These are phyloP conservation scores for Venturia pyrina DNA, from an alignment of 2,329 filamentous ascomycete species.

Conservation along the genomic window DNA sequence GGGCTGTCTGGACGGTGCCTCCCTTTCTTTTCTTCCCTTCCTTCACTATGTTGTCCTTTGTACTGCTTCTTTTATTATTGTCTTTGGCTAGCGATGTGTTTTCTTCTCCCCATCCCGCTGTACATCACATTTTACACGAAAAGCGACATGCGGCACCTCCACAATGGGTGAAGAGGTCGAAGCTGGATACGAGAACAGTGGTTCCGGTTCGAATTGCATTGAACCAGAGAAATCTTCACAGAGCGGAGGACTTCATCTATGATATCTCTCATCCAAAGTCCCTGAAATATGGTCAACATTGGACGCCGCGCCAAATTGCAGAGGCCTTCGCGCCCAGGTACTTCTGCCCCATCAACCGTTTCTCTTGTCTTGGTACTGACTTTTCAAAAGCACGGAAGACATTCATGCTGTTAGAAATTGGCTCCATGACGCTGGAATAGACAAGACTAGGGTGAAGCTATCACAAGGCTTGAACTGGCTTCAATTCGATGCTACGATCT, in stretches of 20 bases:
- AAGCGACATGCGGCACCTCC: constrained; percentile 18
- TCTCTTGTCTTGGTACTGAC: background rate
- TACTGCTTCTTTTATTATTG: background rate
- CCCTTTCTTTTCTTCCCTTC: background rate
- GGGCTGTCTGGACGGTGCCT: constrained; percentile 9
- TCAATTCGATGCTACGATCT: constrained; percentile 28
- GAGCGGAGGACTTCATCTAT: constrained; percentile 17
- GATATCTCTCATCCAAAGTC: constrained; percentile 21
- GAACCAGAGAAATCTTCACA: constrained; percentile 18
- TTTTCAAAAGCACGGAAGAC: constrained; percentile 15
- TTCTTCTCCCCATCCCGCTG: background rate
- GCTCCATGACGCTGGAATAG: constrained; percentile 19
- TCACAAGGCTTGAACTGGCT: constrained; percentile 23
- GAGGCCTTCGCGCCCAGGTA: constrained; percentile 20
- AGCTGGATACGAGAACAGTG: constrained; percentile 15
- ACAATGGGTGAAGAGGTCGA: constrained; percentile 17
- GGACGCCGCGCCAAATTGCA: constrained; percentile 19
- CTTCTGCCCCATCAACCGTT: background rate
- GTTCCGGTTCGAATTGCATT: constrained; percentile 22
- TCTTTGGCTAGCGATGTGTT: background rate
- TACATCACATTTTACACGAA: constrained; percentile 21
- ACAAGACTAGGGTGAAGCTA: constrained; percentile 8
- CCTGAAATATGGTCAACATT: constrained; percentile 22
- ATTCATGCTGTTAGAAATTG: constrained; percentile 18
- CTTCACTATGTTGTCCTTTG: constrained; percentile 1